Evolutionary conservation across 1,284 basidiomycete genomes (phyloP).

Genomic region (Volvariella volvacea): DNA sequence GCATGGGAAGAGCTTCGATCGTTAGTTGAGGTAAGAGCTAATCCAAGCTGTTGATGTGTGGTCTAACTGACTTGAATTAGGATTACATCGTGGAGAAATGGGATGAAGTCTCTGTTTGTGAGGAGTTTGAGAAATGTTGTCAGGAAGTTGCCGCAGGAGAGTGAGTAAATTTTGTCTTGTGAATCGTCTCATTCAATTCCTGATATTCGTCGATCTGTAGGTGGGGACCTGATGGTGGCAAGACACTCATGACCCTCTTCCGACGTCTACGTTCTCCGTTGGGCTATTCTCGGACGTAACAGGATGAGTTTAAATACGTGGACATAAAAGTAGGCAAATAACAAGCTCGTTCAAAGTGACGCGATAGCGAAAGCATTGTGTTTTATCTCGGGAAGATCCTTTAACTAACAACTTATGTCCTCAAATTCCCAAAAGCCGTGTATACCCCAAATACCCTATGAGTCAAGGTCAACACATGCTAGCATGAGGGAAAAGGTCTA

Average conservation of each 20-base stretch:
- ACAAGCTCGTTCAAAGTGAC: neutral
- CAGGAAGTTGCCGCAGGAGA: conserved; percentile 65
- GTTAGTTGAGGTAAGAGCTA: conserved; percentile 45
- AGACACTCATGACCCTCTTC: conserved; percentile 58
- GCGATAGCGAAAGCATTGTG: too few species aligned
- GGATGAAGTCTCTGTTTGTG: conserved; percentile 57
- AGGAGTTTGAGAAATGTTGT: conserved; percentile 63
- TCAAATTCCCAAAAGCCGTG: conserved; percentile 25
- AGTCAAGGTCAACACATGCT: conserved; percentile 2
- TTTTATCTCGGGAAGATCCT: too few species aligned
- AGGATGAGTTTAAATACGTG: neutral
- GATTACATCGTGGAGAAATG: conserved; percentile 66
- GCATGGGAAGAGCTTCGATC: conserved; percentile 59
- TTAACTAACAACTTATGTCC: conserved; percentile 18
- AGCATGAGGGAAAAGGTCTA: neutral
- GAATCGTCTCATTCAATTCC: conserved; percentile 2
- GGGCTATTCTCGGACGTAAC: conserved; percentile 1
- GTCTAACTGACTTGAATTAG: conserved; percentile 20
- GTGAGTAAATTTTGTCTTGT: conserved; percentile 32
- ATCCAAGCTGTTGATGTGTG: neutral
- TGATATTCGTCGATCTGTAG: conserved; percentile 24
- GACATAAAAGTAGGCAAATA: neutral
- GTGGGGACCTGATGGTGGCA: conserved; percentile 65
- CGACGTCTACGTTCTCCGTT: conserved; percentile 55
- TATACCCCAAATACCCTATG: conserved; percentile 21